Evolutionary conservation across 2,329 filamentous ascomycete genomes (phyloP), one percentile per base, ranked within the genome.

Genomic region (Zasmidium citrigriseum): DNA sequence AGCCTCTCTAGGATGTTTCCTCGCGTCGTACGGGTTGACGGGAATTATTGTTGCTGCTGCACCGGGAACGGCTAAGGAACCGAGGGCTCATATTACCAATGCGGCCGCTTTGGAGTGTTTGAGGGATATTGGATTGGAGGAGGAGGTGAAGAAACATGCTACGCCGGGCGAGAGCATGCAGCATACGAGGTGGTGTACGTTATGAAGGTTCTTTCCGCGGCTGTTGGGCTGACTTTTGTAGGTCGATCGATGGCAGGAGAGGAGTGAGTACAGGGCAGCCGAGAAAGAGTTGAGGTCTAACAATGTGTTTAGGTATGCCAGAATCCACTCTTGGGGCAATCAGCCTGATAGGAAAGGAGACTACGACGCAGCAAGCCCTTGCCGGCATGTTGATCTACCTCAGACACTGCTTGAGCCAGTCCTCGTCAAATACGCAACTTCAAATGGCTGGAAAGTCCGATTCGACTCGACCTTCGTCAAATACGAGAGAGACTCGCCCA

Each of bases 61-160:
- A 0, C 70, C 81, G 0, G 77, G 78, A 2, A 83, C 80, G 0
- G 82, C 83, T 1, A 73, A 82, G 57, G 85, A 83, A 1, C 84
- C 84, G 1, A 74, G 84, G 38, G 84, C 84, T 1, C 84, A 87
- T 66, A 83, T 86, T 55, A 85, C 81, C 29, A 87, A 86, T 66
- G 80, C 81, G 71, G 83, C 82, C 0, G 82, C 82, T 0, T 56
- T 65, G 44, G 85, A 80, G 69, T 78, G 76, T 64, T 69, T 80
- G 9, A 73, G 77, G 25, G 77, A 79, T 59, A 77, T 80, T 45
- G 77, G 74, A 2, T 69, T 80, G 9, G 77, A 78, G 47, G 70
- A 75, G 10, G 70, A 73, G 38, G 71, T 71, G 54, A 38, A 70
- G 3, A 63, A 62, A 14, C 61, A 72, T 24, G 72, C 73, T 14